Evolutionary conservation across 768 basidiomycete species (phyloP).

Genomic region (Hirschioporus abietinus): DNA sequence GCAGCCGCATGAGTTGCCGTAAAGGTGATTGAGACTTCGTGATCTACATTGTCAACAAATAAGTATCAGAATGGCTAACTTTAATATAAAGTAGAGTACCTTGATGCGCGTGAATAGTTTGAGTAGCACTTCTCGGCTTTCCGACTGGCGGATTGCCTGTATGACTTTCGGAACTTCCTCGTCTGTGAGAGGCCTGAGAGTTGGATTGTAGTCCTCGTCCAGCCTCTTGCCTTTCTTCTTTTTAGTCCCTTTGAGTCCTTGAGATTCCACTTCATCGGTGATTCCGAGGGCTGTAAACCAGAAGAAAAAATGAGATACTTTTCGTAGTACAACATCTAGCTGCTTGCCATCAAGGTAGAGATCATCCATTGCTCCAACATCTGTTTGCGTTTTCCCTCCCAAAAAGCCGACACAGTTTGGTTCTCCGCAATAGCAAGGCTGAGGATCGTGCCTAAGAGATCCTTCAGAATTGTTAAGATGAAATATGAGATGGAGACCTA

Average conservation of each 20-base stretch:
- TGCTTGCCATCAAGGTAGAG: constrained; percentile 81
- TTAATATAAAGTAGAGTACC: constrained; percentile 32
- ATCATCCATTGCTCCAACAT: constrained; percentile 91
- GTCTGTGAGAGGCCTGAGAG: constrained; percentile 64
- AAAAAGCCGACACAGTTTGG: constrained; percentile 93
- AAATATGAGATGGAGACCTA: constrained; percentile 31
- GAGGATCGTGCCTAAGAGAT: constrained; percentile 76
- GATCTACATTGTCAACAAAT: constrained; percentile 43
- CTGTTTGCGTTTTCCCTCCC: constrained; percentile 98
- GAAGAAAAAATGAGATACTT: constrained; percentile 7
- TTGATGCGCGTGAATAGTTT: constrained; percentile 84
- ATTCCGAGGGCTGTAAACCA: constrained; percentile 76
- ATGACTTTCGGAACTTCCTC: constrained; percentile 89
- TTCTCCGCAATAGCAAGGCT: constrained; percentile 93
- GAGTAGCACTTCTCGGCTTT: constrained; percentile 72
- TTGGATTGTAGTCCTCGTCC: constrained; percentile 93
- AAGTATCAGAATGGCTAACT: constrained; percentile 3
- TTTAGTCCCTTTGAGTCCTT: constrained; percentile 80
- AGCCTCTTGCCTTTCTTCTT: constrained; percentile 91
- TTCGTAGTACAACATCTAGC: not conserved
- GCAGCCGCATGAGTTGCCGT: constrained; percentile 83
- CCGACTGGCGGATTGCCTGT: constrained; percentile 85
- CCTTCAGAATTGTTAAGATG: not conserved
- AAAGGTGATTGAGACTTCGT: constrained; percentile 77
- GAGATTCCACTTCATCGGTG: constrained; percentile 78